phyloP scores from a whole-genome alignment of 768 basidiomycete species.

The Leucocoprinus birnbaumii region DNA sequence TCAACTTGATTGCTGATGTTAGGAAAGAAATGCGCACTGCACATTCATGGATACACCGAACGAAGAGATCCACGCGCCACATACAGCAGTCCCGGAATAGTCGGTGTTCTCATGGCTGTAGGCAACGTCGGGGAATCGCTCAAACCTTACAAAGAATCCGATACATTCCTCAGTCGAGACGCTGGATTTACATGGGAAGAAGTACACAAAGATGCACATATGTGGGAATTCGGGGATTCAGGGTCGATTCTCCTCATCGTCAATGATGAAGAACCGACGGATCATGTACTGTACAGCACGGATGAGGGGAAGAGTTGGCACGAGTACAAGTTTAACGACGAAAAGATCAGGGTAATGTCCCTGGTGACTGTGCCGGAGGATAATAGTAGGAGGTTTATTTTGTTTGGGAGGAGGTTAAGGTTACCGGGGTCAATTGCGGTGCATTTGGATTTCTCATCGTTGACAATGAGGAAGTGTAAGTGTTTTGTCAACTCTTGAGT shows the following conservation, averaged over 20 bases:
- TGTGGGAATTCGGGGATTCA: slow-evolving; percentile 98
- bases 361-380: slow-evolving; percentile 90
- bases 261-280: slow-evolving; percentile 93
- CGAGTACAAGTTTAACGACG: slow-evolving; percentile 79
- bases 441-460: slow-evolving; percentile 84
- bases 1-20: background rate
- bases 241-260: slow-evolving; percentile 92
- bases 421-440: slow-evolving; percentile 56
- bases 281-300: slow-evolving; percentile 84
- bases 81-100: slow-evolving; percentile 88
- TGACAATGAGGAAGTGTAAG: slow-evolving; percentile 78
- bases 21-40: slow-evolving; percentile 74
- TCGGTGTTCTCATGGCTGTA: slow-evolving; percentile 93
- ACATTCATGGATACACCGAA: slow-evolving; percentile 96
- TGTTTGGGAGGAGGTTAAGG: slow-evolving; percentile 65
- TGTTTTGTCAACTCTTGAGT: slow-evolving; percentile 12
- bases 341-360: slow-evolving; percentile 67
- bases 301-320: slow-evolving; percentile 88
- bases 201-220: slow-evolving; percentile 95
- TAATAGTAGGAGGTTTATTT: slow-evolving; percentile 87
- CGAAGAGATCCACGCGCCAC: slow-evolving; percentile 88
- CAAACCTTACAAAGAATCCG: slow-evolving; percentile 78
- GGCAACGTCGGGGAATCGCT: slow-evolving; percentile 91
- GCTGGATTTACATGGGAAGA: slow-evolving; percentile 99
- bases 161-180: slow-evolving; percentile 95